Percentiles rank a stretch among this genome's conserved stretches.
These are phyloP conservation scores for Aspergillus pseudoglaucus DNA, from an alignment of 2,329 filamentous ascomycete genomes.

Conservation along the genomic window DNA sequence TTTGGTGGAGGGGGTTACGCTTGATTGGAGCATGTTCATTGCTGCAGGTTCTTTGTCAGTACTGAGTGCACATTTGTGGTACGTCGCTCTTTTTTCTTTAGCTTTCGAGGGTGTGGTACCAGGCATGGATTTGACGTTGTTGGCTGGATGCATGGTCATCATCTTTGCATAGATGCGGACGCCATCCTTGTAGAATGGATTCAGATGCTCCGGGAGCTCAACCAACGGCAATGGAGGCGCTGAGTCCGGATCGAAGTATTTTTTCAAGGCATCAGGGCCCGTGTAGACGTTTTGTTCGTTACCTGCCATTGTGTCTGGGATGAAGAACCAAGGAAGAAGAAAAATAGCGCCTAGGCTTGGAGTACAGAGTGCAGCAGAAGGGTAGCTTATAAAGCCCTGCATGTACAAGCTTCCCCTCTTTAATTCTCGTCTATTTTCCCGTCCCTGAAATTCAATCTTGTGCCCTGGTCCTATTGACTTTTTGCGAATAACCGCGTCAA, in stretches of 20 bases:
- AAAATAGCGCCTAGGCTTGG: neutral
- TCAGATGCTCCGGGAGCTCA: slow-evolving; percentile 52
- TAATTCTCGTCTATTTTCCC: too few species aligned
- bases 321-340: neutral
- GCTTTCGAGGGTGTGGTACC: slow-evolving; percentile 10
- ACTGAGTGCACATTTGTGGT: neutral
- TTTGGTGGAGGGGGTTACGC: slow-evolving; percentile 40
- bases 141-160: slow-evolving; percentile 58
- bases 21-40: slow-evolving; percentile 45
- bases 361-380: neutral
- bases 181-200: slow-evolving; percentile 52
- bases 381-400: too few species aligned
- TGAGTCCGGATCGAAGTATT: slow-evolving; percentile 55
- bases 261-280: slow-evolving; percentile 50
- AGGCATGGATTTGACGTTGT: slow-evolving; percentile 60
- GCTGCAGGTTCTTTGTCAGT: slow-evolving; percentile 26
- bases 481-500: too few species aligned
- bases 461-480: too few species aligned
- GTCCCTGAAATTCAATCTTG: too few species aligned
- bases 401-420: too few species aligned
- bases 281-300: slow-evolving; percentile 51
- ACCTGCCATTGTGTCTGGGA: slow-evolving; percentile 13
- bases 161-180: slow-evolving; percentile 61
- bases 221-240: slow-evolving; percentile 56
- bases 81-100: neutral